These are phyloP conservation scores for Plasmodium relictum DNA, from an alignment of 169 alveolate genomes.

Conservation along the genomic window DNA sequence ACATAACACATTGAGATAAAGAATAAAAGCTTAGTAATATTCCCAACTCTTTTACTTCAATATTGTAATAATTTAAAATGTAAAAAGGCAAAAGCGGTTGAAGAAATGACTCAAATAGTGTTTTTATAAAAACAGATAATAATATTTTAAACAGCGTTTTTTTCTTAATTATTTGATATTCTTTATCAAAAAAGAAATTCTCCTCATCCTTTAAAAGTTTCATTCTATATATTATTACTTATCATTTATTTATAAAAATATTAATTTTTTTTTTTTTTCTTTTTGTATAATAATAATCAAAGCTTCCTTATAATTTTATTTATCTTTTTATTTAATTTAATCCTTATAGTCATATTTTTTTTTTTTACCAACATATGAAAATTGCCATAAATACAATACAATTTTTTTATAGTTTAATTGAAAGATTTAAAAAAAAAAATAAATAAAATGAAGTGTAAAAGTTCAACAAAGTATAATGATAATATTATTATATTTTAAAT, in stretches of 20 bases:
- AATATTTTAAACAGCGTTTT: slow-evolving; percentile 73
- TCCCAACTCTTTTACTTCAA: slow-evolving; percentile 74
- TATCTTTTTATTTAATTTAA: not conserved
- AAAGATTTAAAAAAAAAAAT: too few species aligned
- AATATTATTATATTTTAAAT: too few species aligned
- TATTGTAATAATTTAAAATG: slow-evolving; percentile 66
- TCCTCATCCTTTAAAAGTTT: slow-evolving; percentile 40
- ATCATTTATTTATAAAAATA: slow-evolving; percentile 7
- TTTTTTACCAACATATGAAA: too few species aligned
- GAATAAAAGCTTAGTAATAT: slow-evolving; percentile 72
- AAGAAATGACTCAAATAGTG: slow-evolving; percentile 71
- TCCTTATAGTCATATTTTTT: too few species aligned
- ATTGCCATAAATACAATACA: too few species aligned
- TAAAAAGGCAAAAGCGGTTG: slow-evolving; percentile 73
- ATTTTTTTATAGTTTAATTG: too few species aligned
- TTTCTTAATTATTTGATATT: slow-evolving; percentile 74
- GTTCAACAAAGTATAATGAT: too few species aligned
- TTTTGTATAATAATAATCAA: not conserved
- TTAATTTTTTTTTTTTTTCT: not conserved
- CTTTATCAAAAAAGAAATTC: slow-evolving; percentile 38
- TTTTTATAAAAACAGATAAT: slow-evolving; percentile 71
- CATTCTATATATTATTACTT: slow-evolving; percentile 38
- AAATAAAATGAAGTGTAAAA: too few species aligned
- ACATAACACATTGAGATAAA: slow-evolving; percentile 76
- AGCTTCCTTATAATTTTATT: not conserved